Evolutionary conservation across 768 basidiomycete genomes (phyloP).

Genomic region (Xerocomellus dryophilus): DNA sequence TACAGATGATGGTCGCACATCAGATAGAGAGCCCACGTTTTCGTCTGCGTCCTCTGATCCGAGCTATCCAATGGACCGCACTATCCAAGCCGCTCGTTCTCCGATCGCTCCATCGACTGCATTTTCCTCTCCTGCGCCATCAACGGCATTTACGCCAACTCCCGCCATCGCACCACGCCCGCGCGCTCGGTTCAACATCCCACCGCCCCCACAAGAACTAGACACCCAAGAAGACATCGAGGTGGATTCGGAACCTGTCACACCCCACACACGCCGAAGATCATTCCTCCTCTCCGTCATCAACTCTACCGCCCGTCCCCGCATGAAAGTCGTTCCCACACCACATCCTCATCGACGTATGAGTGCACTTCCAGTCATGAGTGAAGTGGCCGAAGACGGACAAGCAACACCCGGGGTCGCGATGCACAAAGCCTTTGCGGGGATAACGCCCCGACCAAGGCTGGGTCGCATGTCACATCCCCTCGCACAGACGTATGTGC

Average conservation of each 20-base stretch:
- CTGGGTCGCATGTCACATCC: constrained; percentile 59
- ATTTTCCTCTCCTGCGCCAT: constrained; percentile 54
- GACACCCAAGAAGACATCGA: constrained; percentile 33
- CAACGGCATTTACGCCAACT: constrained; percentile 63
- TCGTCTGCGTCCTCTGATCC: constrained; percentile 59
- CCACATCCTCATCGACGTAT: constrained; percentile 48
- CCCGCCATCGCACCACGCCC: constrained; percentile 60
- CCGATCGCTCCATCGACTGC: constrained; percentile 39
- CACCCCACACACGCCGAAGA: constrained; percentile 68
- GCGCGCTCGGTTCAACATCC: constrained; percentile 59
- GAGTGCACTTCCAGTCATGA: constrained; percentile 57
- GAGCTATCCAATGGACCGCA: constrained; percentile 30
- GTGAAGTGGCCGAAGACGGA: constrained; percentile 33
- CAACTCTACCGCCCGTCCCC: constrained; percentile 75
- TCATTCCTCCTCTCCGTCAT: constrained; percentile 84
- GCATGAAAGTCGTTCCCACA: constrained; percentile 43
- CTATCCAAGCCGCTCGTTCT: constrained; percentile 30
- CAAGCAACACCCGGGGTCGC: constrained; percentile 34
- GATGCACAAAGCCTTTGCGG: constrained; percentile 55
- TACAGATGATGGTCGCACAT: constrained; percentile 26
- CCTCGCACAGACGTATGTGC: constrained; percentile 50
- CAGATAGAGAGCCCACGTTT: constrained; percentile 59
- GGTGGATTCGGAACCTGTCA: constrained; percentile 48
- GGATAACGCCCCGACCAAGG: constrained; percentile 61
- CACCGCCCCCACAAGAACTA: constrained; percentile 42